Base-by-base conservation (phyloP, 192 early-diverging fungal genomes). In the Backusella westeae region DNA sequence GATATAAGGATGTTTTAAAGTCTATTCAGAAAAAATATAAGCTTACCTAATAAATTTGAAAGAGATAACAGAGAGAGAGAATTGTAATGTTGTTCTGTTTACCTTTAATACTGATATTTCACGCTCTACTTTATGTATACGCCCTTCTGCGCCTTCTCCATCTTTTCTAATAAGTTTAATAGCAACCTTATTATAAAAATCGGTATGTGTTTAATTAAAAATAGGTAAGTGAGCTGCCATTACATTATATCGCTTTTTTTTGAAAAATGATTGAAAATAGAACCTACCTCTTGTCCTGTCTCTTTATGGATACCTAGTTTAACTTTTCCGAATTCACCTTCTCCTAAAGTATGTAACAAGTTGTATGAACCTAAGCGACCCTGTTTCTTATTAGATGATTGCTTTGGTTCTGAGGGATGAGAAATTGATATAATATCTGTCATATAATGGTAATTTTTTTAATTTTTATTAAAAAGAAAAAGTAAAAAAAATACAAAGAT, bases 111-210 rank as follows among this genome's bases (percentile, higher is more conserved):
- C 94, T 32, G 91, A 88, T 75, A 99, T 98, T 85, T 99, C 97
- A 34, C 96, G 86, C 82, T 96, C 93, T 66, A 99, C 91, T 77
- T 98, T 98, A 72, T 90, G 88, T 65, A 93, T 83, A 74, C 94
- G 88, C 74, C 85, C 90, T 19, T 90, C 88, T 41, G 88, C 89
- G 75, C 92, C 91, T 36, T 96, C 91, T 69, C 87, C 89, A 74
- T 96, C 93, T 79, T 97, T 97, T 76, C 94, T 92, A 75, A 98
- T 97, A 12, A 99, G 86, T 82, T 99, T 99, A 72, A 99, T 94
- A 26, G 97, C 96, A 36, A 98, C 94, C 91, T 94, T 70, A 1
- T 23, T 15, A 36, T 19, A 35, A 9, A 35, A 70, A 38, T 23
- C 1, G 23, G 32, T n/a, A 10, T 4, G 14, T 15, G 15, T 17